phyloP scores from a whole-genome alignment of 2,329 filamentous ascomycete genomes.

The Hymenoscyphus fructigenus region DNA sequence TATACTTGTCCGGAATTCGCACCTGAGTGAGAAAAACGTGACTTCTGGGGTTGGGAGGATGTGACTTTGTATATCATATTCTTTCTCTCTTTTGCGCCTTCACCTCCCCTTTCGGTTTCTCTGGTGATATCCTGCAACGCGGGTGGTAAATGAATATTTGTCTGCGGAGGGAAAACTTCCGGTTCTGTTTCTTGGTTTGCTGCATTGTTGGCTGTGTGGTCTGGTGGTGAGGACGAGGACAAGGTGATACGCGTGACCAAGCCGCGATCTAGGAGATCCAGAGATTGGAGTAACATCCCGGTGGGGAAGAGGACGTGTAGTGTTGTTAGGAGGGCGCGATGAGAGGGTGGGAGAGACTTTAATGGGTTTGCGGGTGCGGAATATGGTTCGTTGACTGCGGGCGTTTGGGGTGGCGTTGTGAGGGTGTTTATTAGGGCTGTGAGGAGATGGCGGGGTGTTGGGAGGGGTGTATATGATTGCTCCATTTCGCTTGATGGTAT shows the following conservation, averaged over 20 bases:
- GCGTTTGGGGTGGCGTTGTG: slow-evolving; percentile 11
- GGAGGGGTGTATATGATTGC: slow-evolving; percentile 18
- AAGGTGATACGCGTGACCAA: slow-evolving; percentile 61
- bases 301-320: slow-evolving; percentile 80
- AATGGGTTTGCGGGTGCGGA: slow-evolving; percentile 22
- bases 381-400: neutral
- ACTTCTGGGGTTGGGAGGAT: slow-evolving; percentile 35
- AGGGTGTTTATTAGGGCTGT: slow-evolving; percentile 34
- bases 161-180: slow-evolving; percentile 17
- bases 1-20: slow-evolving; percentile 46
- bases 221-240: neutral
- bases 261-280: slow-evolving; percentile 81
- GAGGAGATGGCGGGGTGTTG: slow-evolving; percentile 31
- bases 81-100: neutral
- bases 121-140: neutral
- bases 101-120: neutral
- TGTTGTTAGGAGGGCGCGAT: slow-evolving; percentile 48
- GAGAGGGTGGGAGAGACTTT: slow-evolving; percentile 21
- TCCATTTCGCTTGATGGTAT: neutral
- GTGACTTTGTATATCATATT: slow-evolving; percentile 26
- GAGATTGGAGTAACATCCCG: slow-evolving; percentile 70
- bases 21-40: slow-evolving; percentile 36
- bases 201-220: neutral
- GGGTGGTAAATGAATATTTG: slow-evolving; percentile 15
- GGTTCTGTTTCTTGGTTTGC: neutral